Conservation (phyloP, 2,329 filamentous ascomycete species). For the Dryadomyces quercivorus region DNA sequence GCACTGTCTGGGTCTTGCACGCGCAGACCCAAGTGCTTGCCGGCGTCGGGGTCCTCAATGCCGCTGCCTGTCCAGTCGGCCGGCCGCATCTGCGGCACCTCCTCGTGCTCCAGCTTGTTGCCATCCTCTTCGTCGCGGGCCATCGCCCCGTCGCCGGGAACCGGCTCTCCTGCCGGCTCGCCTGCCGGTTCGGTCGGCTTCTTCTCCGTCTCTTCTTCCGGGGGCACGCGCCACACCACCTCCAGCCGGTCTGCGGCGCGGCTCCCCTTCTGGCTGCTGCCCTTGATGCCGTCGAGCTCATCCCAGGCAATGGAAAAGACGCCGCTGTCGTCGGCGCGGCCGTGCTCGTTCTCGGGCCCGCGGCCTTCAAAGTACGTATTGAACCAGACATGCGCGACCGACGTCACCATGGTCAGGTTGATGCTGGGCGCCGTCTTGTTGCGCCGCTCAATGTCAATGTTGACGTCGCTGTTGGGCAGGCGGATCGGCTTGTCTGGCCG, state of each 20-base stretch:
- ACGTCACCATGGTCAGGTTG: constrained; percentile 80
- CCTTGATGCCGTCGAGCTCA: constrained; percentile 87
- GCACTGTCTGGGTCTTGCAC: constrained; percentile 52
- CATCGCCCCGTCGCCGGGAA: constrained; percentile 1
- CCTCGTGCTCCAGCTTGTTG: constrained; percentile 36
- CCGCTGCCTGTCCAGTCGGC: constrained; percentile 63
- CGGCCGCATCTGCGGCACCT: constrained; percentile 55
- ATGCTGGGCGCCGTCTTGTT: constrained; percentile 67
- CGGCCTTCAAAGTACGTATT: constrained; percentile 86
- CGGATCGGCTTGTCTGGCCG: constrained; percentile 56
- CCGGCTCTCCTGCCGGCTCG: neutral
- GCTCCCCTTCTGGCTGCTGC: constrained; percentile 69
- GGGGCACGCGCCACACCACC: constrained; percentile 62
- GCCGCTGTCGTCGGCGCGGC: constrained; percentile 54
- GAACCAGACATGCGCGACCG: constrained; percentile 94
- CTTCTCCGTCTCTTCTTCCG: constrained; percentile 5
- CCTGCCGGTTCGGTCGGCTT: constrained; percentile 1
- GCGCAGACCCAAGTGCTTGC: constrained; percentile 57
- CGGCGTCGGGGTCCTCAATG: constrained; percentile 31
- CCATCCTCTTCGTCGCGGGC: constrained; percentile 10
- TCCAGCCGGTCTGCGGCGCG: constrained; percentile 70
- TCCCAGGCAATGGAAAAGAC: constrained; percentile 49
- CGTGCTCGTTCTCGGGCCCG: constrained; percentile 51
- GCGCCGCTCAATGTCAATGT: constrained; percentile 77
- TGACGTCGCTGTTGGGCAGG: constrained; percentile 73